These are phyloP conservation scores for Xylaria nigripes DNA, from an alignment of 495 filamentous ascomycete genomes.

Conservation along the genomic window DNA sequence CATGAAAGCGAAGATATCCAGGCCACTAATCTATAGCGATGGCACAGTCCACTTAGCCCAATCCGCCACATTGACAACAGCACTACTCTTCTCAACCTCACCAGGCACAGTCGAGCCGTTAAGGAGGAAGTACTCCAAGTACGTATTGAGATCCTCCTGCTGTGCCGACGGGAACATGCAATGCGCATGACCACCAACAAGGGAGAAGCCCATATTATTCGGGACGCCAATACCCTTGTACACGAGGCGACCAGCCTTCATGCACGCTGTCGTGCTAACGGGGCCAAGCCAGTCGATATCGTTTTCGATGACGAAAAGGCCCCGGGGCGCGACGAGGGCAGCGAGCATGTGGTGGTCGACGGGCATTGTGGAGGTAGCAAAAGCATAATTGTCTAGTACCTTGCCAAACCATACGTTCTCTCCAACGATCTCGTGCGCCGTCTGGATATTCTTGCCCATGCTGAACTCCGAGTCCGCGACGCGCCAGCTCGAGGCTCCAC, in stretches of 20 bases:
- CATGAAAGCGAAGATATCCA: neutral
- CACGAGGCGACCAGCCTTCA: conserved; percentile 41
- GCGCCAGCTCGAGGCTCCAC: conserved; percentile 45
- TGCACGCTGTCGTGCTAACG: conserved; percentile 44
- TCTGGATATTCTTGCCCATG: conserved; percentile 44
- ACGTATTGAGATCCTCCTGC: conserved; percentile 43
- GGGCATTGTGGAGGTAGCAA: conserved; percentile 33
- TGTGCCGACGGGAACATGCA: conserved; percentile 45
- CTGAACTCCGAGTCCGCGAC: conserved; percentile 35
- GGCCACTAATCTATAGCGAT: conserved; percentile 22
- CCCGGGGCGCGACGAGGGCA: conserved; percentile 38
- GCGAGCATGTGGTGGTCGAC: conserved; percentile 46
- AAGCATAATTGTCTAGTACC: conserved; percentile 34
- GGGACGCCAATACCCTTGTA: conserved; percentile 43
- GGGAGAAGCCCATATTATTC: conserved; percentile 44
- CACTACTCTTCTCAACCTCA: conserved; percentile 34
- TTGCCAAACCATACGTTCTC: conserved; percentile 48
- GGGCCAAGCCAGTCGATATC: conserved; percentile 49
- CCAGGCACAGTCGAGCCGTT: conserved; percentile 25
- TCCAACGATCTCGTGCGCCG: conserved; percentile 38
- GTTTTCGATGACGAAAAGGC: conserved; percentile 44
- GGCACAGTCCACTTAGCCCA: conserved; percentile 40
- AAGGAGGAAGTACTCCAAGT: conserved; percentile 47
- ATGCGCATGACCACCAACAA: conserved; percentile 45
- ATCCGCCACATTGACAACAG: conserved; percentile 24